Conservation (phyloP, 768 basidiomycete species). For the Lenzites betulinus region DNA sequence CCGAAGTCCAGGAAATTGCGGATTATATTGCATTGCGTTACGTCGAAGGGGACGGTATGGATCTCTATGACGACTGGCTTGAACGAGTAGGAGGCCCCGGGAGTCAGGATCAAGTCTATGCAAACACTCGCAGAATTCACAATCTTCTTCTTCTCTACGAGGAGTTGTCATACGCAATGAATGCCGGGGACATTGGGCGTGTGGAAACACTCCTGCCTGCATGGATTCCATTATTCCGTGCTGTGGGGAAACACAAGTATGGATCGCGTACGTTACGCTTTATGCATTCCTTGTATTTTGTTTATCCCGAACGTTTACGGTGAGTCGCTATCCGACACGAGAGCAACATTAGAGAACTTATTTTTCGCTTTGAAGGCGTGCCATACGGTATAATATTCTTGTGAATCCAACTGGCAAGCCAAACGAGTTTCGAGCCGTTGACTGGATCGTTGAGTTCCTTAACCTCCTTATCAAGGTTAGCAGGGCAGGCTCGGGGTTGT, state of each 20-base stretch:
- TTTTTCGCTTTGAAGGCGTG: slow-evolving; percentile 1
- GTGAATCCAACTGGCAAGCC: slow-evolving; percentile 40
- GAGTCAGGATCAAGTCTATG: slow-evolving; percentile 34
- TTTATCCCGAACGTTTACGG: no score
- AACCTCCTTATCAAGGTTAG: slow-evolving; percentile 47
- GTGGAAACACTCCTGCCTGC: no score
- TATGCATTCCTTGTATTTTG: no score
- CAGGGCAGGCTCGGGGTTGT: background rate
- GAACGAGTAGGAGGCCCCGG: background rate
- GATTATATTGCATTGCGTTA: slow-evolving; percentile 8
- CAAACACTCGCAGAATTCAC: slow-evolving; percentile 37
- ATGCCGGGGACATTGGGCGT: no score
- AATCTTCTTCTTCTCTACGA: slow-evolving; percentile 43
- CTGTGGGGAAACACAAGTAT: no score
- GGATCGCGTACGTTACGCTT: no score
- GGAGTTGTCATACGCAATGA: slow-evolving; percentile 12
- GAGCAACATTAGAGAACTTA: no score
- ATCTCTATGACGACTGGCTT: background rate
- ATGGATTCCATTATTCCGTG: no score
- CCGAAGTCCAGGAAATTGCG: slow-evolving; percentile 29
- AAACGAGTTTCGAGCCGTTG: slow-evolving; percentile 35
- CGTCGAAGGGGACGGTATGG: slow-evolving; percentile 19
- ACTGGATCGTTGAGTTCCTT: slow-evolving; percentile 45
- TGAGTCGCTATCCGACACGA: no score
- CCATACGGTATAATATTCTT: slow-evolving; percentile 29